phyloP scores from a whole-genome alignment of 441 rosid species.

The Erodium chrysanthum region DNA sequence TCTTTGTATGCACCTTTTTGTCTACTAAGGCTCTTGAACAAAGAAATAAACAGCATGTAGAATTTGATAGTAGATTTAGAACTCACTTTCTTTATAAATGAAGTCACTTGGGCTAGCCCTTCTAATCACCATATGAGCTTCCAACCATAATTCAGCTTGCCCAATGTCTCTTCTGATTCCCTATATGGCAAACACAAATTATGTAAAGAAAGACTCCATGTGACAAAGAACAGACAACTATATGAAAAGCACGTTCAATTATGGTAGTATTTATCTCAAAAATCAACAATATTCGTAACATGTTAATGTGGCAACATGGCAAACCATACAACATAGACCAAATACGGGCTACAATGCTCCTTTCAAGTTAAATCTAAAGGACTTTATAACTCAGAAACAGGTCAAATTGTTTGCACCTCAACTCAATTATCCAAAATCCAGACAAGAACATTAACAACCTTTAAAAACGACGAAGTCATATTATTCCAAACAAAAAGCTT shows the following conservation, averaged over 20 bases:
- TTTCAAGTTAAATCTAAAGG: neutral
- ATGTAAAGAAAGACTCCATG: neutral
- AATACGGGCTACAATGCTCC: neutral
- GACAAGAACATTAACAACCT: neutral
- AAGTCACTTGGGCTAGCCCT: neutral
- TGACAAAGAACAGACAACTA: neutral
- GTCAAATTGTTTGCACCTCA: neutral
- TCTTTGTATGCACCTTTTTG: neutral
- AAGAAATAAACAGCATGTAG: neutral
- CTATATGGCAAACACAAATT: neutral
- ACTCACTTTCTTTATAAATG: neutral
- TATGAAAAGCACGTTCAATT: neutral
- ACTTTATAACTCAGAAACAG: neutral
- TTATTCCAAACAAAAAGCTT: neutral
- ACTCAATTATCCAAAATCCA: neutral
- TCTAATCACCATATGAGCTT: neutral
- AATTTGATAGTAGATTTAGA: slow-evolving; percentile 6
- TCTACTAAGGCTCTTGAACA: neutral
- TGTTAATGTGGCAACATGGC: neutral
- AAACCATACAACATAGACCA: neutral
- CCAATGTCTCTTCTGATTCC: neutral
- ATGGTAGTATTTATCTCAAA: neutral
- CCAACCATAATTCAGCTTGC: neutral
- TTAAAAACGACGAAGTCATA: no score
- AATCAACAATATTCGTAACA: neutral